Evolutionary conservation across 371 early-diverging fungal species (phyloP), one percentile per base, ranked within the genome.

Genomic region (Rhizomucor miehei): DNA sequence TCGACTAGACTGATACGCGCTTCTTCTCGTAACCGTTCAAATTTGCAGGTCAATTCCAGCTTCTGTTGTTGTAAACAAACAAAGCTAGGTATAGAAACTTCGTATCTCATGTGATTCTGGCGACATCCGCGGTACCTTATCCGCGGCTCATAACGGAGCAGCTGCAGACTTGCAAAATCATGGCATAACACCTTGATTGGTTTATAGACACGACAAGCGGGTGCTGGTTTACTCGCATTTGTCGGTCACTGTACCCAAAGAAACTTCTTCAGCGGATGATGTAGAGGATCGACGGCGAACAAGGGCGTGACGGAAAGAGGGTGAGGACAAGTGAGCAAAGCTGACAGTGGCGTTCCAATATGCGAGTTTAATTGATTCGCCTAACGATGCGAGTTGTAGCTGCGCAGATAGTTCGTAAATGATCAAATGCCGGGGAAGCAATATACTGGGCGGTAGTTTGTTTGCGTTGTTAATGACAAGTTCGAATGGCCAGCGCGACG

Each of bases 391-490:
- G 3, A 64, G 36, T 36, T 59, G 66, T 24, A 72, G 41, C n/a
- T 52, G 34, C 1, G 65, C 69, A 6, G 50, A 60, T 10, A 72
- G 53, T 13, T 48, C 38, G 20, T 72, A 72, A 3, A 38, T 48
- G 11, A 72, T 64, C 11, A 51, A 46, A 40, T 72, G 73, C 17
- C 60, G 66, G 0, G 73, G 69, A 4, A 60, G 44, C 11, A 64
- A 39, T 0, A 69, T 12, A 0, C 66, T 61, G 0, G 73, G 69
- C 6, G 69, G 65, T 29, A 72, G 24, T 3, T 51, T 16, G 25
- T 66, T 57, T 1, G 51, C 35, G 43, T 66, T 38, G 5, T 54
- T 44, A 9, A 72, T 51, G 9, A 13, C 49, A 29, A 72, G 39
- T 6, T 37, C 52, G 48, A 72, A 72, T 9, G 66, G 62, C 51